Conservation (phyloP, 495 filamentous ascomycete species). For the Penicillium simplicissimum region DNA sequence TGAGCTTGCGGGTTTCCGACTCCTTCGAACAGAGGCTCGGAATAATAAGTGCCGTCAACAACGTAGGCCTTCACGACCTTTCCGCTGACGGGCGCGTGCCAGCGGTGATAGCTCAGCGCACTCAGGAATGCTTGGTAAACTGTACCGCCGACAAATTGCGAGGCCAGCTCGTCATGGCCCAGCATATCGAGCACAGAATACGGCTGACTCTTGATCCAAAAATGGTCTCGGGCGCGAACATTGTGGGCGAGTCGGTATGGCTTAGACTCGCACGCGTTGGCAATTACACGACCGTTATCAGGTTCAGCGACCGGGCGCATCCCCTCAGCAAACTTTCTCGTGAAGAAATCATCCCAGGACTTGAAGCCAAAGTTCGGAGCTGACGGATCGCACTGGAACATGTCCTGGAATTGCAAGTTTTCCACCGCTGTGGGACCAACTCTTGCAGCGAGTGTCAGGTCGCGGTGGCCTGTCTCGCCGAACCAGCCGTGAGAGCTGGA, state of each 20-base stretch:
- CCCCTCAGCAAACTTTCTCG: constrained; percentile 53
- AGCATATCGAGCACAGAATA: constrained; percentile 68
- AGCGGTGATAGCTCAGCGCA: constrained; percentile 67
- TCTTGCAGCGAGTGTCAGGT: constrained; percentile 44
- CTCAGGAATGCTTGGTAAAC: constrained; percentile 70
- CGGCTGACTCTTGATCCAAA: constrained; percentile 71
- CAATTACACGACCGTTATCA: constrained; percentile 49
- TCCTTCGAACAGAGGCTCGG: constrained; percentile 58
- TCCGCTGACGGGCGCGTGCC: constrained; percentile 66
- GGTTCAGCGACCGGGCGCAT: constrained; percentile 61
- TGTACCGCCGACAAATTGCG: constrained; percentile 58
- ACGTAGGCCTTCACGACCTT: constrained; percentile 56
- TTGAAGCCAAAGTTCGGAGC: constrained; percentile 54
- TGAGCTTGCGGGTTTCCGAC: constrained; percentile 38
- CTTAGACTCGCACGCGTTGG: constrained; percentile 66
- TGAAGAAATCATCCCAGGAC: constrained; percentile 81
- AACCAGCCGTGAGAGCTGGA: constrained; percentile 61
- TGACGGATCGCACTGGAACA: constrained; percentile 29
- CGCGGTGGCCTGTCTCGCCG: constrained; percentile 37
- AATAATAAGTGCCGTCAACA: constrained; percentile 66
- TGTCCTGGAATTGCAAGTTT: constrained; percentile 58
- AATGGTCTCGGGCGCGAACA: constrained; percentile 39
- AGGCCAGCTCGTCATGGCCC: constrained; percentile 48
- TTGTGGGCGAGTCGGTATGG: constrained; percentile 31
- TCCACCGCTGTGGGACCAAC: constrained; percentile 46